A percentile compares a stretch with the other conserved stretches of the same genome.
These are phyloP conservation scores for Hirschfeldia incana DNA, from an alignment of 345 rosid genomes.

Conservation along the genomic window DNA sequence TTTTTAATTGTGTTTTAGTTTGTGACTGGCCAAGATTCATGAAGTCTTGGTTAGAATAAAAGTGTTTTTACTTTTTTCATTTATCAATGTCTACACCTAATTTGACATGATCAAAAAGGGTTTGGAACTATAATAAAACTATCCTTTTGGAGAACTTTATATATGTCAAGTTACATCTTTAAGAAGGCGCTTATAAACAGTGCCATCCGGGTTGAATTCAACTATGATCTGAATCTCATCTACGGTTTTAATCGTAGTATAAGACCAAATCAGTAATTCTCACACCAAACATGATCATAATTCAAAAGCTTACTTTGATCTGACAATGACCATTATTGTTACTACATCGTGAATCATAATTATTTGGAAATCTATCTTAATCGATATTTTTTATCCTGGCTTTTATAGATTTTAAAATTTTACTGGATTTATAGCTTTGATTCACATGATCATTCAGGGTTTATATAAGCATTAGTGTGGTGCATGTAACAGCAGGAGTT, in stretches of 20 bases:
- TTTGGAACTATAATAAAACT: background rate
- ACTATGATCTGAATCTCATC: background rate
- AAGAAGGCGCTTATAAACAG: slow-evolving; percentile 1
- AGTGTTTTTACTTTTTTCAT: no score
- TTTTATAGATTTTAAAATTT: background rate
- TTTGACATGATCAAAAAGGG: background rate
- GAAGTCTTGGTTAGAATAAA: slow-evolving; percentile 15
- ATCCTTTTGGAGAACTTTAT: background rate
- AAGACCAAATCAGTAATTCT: background rate
- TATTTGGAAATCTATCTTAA: background rate
- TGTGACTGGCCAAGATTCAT: background rate
- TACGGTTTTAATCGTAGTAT: background rate
- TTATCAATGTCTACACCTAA: background rate
- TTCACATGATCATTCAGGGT: background rate
- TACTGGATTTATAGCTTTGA: background rate
- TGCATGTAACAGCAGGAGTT: background rate
- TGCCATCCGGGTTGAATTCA: background rate
- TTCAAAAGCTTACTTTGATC: background rate
- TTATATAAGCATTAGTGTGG: background rate
- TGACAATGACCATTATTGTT: background rate
- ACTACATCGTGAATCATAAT: background rate
- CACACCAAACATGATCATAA: background rate
- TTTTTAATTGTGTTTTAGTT: background rate
- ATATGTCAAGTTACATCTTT: background rate
- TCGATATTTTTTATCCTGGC: background rate